Evolutionary conservation across 116 monocot species (phyloP).

Genomic region (Posidonia oceanica): DNA sequence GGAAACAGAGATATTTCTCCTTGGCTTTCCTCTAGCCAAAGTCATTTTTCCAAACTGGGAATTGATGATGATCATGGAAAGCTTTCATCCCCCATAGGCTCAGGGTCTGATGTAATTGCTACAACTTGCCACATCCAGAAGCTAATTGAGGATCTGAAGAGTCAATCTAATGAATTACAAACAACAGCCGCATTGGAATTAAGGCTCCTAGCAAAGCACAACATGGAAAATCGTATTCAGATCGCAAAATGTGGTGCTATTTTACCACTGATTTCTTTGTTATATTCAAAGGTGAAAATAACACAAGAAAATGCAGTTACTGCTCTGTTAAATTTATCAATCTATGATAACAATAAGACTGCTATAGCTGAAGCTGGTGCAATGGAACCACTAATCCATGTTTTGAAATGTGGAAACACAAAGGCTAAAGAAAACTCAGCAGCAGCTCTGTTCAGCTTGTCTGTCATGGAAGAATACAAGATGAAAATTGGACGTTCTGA

Average conservation of each 20-base stretch:
- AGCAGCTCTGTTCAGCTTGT: constrained; percentile 66
- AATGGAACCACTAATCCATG: constrained; percentile 55
- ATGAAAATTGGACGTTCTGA: constrained; percentile 47
- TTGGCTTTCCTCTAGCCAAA: constrained; percentile 13
- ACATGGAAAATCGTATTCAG: constrained; percentile 46
- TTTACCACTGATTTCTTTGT: constrained; percentile 31
- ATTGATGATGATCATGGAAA: neutral
- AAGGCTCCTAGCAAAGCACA: constrained; percentile 53
- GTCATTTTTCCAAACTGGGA: constrained; percentile 1
- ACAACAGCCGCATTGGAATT: constrained; percentile 44
- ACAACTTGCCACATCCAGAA: constrained; percentile 27
- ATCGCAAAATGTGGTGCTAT: constrained; percentile 68
- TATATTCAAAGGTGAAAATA: constrained; percentile 34
- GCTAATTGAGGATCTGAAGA: constrained; percentile 43
- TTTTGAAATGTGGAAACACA: constrained; percentile 38
- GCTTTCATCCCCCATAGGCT: constrained; percentile 2
- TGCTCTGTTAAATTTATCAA: constrained; percentile 63
- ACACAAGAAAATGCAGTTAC: constrained; percentile 77
- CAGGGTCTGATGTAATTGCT: constrained; percentile 23
- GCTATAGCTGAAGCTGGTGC: constrained; percentile 55
- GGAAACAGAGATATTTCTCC: constrained; percentile 23
- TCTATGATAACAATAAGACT: constrained; percentile 41
- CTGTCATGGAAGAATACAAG: constrained; percentile 51
- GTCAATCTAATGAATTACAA: constrained; percentile 29
- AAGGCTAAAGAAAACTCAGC: constrained; percentile 68